phyloP scores from a whole-genome alignment of 2,329 filamentous ascomycete species.

The Chrysoporthe deuterocubensis region DNA sequence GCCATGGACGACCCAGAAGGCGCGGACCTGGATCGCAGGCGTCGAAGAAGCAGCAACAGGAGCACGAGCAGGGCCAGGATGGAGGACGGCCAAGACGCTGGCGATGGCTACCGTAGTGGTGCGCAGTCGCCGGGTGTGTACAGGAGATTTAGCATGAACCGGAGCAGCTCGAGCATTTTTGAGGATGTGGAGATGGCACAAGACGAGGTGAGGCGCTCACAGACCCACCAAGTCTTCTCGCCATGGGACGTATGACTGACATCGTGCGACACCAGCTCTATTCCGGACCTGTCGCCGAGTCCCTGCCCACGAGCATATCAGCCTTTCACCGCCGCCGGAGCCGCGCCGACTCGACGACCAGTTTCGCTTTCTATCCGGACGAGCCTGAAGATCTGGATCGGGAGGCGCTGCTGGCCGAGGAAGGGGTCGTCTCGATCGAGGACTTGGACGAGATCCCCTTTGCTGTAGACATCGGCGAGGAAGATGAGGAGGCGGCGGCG shows the following conservation, averaged over 20 bases:
- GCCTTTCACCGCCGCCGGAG: conserved; percentile 80
- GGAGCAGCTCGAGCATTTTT: conserved; percentile 79
- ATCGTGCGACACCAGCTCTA: conserved; percentile 62
- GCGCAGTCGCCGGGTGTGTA: conserved; percentile 51
- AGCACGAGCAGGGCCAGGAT: conserved; percentile 13
- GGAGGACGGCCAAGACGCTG: conserved; percentile 27
- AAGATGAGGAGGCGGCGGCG: conserved; percentile 35
- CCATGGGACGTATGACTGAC: not conserved
- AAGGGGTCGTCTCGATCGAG: conserved; percentile 37
- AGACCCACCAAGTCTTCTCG: not conserved
- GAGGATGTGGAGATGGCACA: conserved; percentile 99
- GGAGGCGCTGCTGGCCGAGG: conserved; percentile 34
- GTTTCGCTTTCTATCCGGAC: conserved; percentile 87
- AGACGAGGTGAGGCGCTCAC: conserved; percentile 70
- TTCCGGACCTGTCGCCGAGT: conserved; percentile 91
- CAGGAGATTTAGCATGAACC: conserved; percentile 68
- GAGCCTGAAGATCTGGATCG: conserved; percentile 50
- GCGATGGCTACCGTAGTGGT: conserved; percentile 32
- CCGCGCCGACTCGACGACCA: conserved; percentile 82
- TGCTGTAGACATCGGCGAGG: conserved; percentile 44
- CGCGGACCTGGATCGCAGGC: conserved; percentile 17
- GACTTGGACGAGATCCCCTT: conserved; percentile 48
- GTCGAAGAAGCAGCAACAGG: conserved; percentile 9
- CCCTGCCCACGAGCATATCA: conserved; percentile 91
- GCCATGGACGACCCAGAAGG: conserved; percentile 26